Base-by-base conservation (phyloP, 2,329 filamentous ascomycete species). In the Diaporthe capsici region DNA sequence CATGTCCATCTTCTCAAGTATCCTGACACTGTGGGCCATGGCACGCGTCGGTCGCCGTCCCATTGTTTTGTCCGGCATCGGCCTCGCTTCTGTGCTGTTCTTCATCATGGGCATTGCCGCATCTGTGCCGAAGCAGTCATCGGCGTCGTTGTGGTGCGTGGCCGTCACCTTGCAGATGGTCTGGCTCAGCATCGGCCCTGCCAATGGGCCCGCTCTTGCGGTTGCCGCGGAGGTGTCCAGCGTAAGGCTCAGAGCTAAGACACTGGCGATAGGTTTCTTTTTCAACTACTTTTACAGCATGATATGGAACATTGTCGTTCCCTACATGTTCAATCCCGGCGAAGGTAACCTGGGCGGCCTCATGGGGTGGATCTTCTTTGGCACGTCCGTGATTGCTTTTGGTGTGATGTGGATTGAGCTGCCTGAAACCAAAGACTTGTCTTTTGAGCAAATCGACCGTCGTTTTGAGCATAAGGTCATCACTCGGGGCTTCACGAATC, bases 281-380 rank as follows among this genome's bases (percentile, higher is more conserved):
- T 74, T 74, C 61, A 74, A 74, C 61, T 74, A 74, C 31, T 74
- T 75, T 44, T 63, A 65, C 20, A 75, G 67, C 20, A 70, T 28
- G 13, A 34, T 70, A 3, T 74, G 72, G 72, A 74, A 74, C 28
- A 42, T 74, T 25, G 72, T 68, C 3, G 72, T 74, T 22, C 72
- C 72, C 3, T 74, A 74, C 34, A 70, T 74, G 44, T 74, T 68
- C 25, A 74, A 74, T 20, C 47, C 60, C 5, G 17, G 12, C 49
- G 39, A 67, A 5, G 72, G 72, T 12, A 60, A 74, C 17, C 57
- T 70, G 9, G 72, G 60, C 1, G 72, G 72, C 28, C 31, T 53
- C 13, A 74, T 55, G 31, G 72, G 72, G 17, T 74, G 61, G 61
- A 51, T 74, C 20, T 71, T 74, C 25, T 65, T 71, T n/a, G 65